A percentile compares a stretch with the other conserved stretches of the same genome.
These are phyloP conservation scores for Fusarium nematophilum DNA, from an alignment of 2,329 filamentous ascomycete genomes.

Conservation along the genomic window DNA sequence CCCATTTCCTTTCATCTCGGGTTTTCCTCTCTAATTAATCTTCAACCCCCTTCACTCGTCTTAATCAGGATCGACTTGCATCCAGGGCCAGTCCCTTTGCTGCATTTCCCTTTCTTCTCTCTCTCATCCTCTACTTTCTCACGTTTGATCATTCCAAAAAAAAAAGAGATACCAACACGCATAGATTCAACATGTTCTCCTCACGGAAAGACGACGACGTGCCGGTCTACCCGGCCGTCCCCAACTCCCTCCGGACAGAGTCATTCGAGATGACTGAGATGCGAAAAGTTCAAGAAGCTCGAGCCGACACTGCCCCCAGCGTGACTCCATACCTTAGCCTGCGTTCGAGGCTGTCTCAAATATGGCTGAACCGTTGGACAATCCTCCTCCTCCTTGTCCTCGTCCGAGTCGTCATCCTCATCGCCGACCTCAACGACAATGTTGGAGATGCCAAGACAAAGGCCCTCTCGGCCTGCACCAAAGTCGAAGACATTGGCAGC, in stretches of 20 bases:
- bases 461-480: slow-evolving; percentile 88
- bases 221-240: slow-evolving; percentile 51
- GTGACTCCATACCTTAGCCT: slow-evolving; percentile 94
- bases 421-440: slow-evolving; percentile 77
- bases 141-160: slow-evolving; percentile 16
- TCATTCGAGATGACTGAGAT: slow-evolving; percentile 52
- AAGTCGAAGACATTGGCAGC: slow-evolving; percentile 92
- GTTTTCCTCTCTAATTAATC: slow-evolving; percentile 29
- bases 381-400: slow-evolving; percentile 88
- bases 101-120: slow-evolving; percentile 14
- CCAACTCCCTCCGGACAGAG: slow-evolving; percentile 51
- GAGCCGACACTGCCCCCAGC: slow-evolving; percentile 71
- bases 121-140: slow-evolving; percentile 13
- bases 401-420: slow-evolving; percentile 80
- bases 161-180: slow-evolving; percentile 39
- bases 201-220: slow-evolving; percentile 48
- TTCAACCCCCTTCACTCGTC: slow-evolving; percentile 19
- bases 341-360: slow-evolving; percentile 88
- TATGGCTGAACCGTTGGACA: slow-evolving; percentile 99
- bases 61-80: slow-evolving; percentile 18
- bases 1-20: slow-evolving; percentile 26
- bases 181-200: slow-evolving; percentile 52
- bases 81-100: slow-evolving; percentile 11
- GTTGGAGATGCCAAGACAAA: slow-evolving; percentile 81
- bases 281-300: slow-evolving; percentile 46